A percentile compares a stretch with the other conserved stretches of the same genome.
Evolutionary conservation across 352 stramenopile genomes (phyloP).

Genomic region (Phytophthora pluvialis): DNA sequence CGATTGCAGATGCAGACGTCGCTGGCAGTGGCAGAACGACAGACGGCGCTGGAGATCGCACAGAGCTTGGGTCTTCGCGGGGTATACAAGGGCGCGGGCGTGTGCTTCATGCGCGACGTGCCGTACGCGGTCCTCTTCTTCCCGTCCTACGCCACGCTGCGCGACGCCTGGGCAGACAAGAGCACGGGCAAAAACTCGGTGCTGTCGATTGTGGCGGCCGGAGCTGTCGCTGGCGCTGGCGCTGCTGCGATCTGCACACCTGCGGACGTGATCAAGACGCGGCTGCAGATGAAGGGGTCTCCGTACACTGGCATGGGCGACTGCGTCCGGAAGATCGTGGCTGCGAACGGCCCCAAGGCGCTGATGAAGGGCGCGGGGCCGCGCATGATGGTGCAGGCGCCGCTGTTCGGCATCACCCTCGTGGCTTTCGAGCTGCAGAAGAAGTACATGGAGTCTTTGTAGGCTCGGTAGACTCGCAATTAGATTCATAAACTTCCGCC

Average conservation of each 20-base stretch:
- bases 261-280: slow-evolving; percentile 92
- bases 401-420: slow-evolving; percentile 87
- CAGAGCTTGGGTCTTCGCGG: slow-evolving; percentile 76
- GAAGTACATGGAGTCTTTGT: slow-evolving; percentile 81
- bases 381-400: slow-evolving; percentile 89
- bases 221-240: slow-evolving; percentile 62
- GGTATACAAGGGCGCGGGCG: slow-evolving; percentile 85
- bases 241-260: slow-evolving; percentile 68
- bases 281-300: slow-evolving; percentile 79
- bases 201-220: slow-evolving; percentile 66
- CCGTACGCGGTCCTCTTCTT: slow-evolving; percentile 95
- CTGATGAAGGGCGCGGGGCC: slow-evolving; percentile 87
- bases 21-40: slow-evolving; percentile 64
- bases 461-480: slow-evolving; percentile 25
- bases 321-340: slow-evolving; percentile 82
- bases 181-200: slow-evolving; percentile 63
- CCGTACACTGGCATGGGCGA: slow-evolving; percentile 86
- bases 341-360: slow-evolving; percentile 75
- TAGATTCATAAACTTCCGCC: slow-evolving; percentile 21
- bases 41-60: slow-evolving; percentile 65
- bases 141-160: slow-evolving; percentile 84
- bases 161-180: slow-evolving; percentile 51
- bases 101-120: slow-evolving; percentile 92
- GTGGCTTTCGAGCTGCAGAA: slow-evolving; percentile 90
- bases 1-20: slow-evolving; percentile 88